phyloP scores from a whole-genome alignment of 2,329 filamentous ascomycete genomes.

The Setomelanomma holmii region DNA sequence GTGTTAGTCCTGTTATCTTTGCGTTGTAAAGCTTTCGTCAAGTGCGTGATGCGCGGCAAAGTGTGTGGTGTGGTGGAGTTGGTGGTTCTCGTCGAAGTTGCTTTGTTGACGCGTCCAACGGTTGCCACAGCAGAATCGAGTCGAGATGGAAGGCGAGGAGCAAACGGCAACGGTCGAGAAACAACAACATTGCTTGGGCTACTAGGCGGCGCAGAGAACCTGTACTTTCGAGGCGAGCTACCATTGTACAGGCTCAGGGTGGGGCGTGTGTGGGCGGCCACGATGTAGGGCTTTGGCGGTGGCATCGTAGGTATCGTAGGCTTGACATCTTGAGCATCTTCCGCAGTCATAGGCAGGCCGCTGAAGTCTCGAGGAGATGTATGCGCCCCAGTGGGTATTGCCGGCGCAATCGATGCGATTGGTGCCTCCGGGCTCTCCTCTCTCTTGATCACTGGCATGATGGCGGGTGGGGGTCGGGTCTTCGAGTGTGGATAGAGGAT shows the following conservation, averaged over 20 bases:
- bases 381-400: background rate
- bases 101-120: conserved; percentile 3
- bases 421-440: conserved; percentile 12
- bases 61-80: background rate
- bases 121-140: conserved; percentile 17
- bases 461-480: background rate
- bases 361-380: background rate
- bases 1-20: background rate
- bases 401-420: background rate
- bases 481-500: background rate
- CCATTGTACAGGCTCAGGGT: conserved; percentile 1
- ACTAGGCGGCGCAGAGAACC: background rate
- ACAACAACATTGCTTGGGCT: background rate
- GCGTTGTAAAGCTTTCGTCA: background rate
- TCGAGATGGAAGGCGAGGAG: conserved; percentile 18
- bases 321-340: background rate
- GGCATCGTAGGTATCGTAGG: background rate
- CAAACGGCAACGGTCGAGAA: background rate
- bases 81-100: conserved; percentile 3
- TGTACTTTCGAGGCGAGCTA: conserved; percentile 7
- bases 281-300: background rate
- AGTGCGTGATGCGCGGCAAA: background rate
- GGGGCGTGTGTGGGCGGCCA: background rate
- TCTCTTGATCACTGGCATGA: conserved; percentile 15
- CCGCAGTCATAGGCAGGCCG: background rate